A percentile compares a stretch with the other conserved stretches of the same genome.
Conservation (phyloP, 129 eudicot species). For the Helianthus tuberosus region DNA sequence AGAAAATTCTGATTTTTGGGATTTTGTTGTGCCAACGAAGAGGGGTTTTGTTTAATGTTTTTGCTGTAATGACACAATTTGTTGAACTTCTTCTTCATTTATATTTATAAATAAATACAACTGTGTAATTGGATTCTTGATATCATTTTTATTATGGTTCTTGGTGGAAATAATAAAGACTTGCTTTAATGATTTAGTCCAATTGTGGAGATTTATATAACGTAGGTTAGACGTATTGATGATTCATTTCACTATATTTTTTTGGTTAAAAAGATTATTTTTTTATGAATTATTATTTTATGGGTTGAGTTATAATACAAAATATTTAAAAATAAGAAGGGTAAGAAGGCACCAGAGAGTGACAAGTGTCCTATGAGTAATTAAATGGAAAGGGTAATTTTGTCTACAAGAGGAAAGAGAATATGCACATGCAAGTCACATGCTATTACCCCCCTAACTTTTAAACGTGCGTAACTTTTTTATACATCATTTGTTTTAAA, state of each 20-base stretch:
- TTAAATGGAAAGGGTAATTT: too few relatives aligned
- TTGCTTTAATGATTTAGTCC: not conserved
- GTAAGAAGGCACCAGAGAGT: too few relatives aligned
- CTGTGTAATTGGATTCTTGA: constrained; percentile 9
- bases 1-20: constrained; percentile 25
- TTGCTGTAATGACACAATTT: constrained; percentile 24
- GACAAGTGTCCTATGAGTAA: too few relatives aligned
- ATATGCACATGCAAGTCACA: too few relatives aligned
- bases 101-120: constrained; percentile 16
- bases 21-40: constrained; percentile 33
- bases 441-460: too few relatives aligned
- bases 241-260: not conserved
- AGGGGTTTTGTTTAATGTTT: constrained; percentile 19
- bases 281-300: too few relatives aligned
- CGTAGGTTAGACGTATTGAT: not conserved
- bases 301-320: too few relatives aligned
- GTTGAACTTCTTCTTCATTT: not conserved
- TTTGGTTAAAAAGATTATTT: not conserved
- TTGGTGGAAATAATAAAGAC: constrained; percentile 20
- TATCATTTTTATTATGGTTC: not conserved
- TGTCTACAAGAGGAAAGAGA: too few relatives aligned
- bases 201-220: not conserved
- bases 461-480: too few relatives aligned
- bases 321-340: too few relatives aligned
- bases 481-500: too few relatives aligned